Evolutionary conservation across 352 stramenopile species (phyloP).

Genomic region (Phytophthora pinifolia): DNA sequence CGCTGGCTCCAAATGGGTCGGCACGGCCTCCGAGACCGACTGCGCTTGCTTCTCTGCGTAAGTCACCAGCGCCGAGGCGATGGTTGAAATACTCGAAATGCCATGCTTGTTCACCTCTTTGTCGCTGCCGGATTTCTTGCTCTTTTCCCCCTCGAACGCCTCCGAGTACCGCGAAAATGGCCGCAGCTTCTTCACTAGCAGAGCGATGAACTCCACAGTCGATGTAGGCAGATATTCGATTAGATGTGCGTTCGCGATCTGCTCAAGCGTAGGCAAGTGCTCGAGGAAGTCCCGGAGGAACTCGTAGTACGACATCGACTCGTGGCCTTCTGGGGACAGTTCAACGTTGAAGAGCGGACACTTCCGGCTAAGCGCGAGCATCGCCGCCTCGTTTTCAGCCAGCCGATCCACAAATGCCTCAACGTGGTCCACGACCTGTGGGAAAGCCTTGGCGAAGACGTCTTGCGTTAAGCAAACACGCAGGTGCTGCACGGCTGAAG

Average conservation of each 20-base stretch:
- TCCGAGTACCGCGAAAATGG: conserved; percentile 74
- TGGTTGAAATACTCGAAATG: conserved; percentile 78
- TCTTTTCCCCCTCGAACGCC: conserved; percentile 71
- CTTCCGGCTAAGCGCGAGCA: conserved; percentile 47
- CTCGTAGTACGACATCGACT: conserved; percentile 57
- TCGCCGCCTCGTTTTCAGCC: conserved; percentile 31
- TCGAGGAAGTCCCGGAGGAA: conserved; percentile 58
- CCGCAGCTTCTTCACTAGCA: conserved; percentile 75
- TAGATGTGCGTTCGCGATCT: conserved; percentile 53
- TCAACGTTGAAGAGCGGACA: conserved; percentile 49
- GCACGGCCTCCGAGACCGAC: conserved; percentile 23
- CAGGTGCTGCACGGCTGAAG: conserved; percentile 58
- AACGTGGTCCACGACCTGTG: conserved; percentile 47
- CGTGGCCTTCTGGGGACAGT: conserved; percentile 20
- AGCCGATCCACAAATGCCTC: conserved; percentile 59
- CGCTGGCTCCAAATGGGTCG: conserved; percentile 38
- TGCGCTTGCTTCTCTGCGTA: conserved; percentile 68
- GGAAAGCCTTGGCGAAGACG: conserved; percentile 53
- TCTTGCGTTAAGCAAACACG: conserved; percentile 53
- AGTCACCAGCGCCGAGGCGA: conserved; percentile 61
- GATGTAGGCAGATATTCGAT: conserved; percentile 42
- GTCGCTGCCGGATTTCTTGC: conserved; percentile 72
- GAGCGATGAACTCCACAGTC: conserved; percentile 51
- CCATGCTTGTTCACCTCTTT: conserved; percentile 74
- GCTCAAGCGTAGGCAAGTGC: conserved; percentile 43